phyloP scores from a whole-genome alignment of 2,329 filamentous ascomycete species.

The Chrysosphaeria jannelii region DNA sequence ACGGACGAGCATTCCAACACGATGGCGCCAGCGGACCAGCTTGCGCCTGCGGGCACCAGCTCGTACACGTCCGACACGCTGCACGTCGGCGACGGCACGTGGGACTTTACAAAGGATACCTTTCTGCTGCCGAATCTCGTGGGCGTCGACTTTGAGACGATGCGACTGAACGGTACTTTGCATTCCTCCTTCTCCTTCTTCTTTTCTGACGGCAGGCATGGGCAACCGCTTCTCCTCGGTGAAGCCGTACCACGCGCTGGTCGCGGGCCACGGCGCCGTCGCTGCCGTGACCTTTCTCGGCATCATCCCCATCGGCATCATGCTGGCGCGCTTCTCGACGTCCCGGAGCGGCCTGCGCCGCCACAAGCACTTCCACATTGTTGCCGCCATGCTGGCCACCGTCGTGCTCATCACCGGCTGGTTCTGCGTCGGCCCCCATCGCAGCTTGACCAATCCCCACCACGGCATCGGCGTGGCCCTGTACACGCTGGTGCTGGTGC shows the following conservation, averaged over 20 bases:
- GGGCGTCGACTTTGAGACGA: slow-evolving; percentile 51
- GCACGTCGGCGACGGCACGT: slow-evolving; percentile 55
- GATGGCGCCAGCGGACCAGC: slow-evolving; percentile 28
- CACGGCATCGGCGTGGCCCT: slow-evolving; percentile 61
- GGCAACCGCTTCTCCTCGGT: slow-evolving; percentile 46
- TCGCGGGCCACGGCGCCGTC: slow-evolving; percentile 41
- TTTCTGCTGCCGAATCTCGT: slow-evolving; percentile 53
- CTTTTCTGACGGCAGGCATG: slow-evolving; percentile 28
- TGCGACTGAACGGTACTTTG: slow-evolving; percentile 49
- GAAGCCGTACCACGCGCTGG: slow-evolving; percentile 36
- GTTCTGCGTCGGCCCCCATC: slow-evolving; percentile 43
- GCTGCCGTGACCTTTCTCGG: slow-evolving; percentile 45
- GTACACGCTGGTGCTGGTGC: slow-evolving; percentile 40
- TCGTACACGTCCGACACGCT: slow-evolving; percentile 46
- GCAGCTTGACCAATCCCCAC: slow-evolving; percentile 52
- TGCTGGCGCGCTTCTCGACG: slow-evolving; percentile 41
- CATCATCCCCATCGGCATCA: slow-evolving; percentile 42
- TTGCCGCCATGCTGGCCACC: slow-evolving; percentile 35
- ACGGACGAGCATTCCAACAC: slow-evolving; percentile 5
- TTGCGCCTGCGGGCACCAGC: slow-evolving; percentile 41
- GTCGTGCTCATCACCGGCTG: slow-evolving; percentile 47
- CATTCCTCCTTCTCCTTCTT: not conserved
- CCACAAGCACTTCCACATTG: slow-evolving; percentile 45
- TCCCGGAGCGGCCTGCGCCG: slow-evolving; percentile 29
- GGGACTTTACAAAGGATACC: slow-evolving; percentile 47